These are phyloP conservation scores for Danielia oregonensis DNA, from an alignment of 805 yeast genomes.

Conservation along the genomic window DNA sequence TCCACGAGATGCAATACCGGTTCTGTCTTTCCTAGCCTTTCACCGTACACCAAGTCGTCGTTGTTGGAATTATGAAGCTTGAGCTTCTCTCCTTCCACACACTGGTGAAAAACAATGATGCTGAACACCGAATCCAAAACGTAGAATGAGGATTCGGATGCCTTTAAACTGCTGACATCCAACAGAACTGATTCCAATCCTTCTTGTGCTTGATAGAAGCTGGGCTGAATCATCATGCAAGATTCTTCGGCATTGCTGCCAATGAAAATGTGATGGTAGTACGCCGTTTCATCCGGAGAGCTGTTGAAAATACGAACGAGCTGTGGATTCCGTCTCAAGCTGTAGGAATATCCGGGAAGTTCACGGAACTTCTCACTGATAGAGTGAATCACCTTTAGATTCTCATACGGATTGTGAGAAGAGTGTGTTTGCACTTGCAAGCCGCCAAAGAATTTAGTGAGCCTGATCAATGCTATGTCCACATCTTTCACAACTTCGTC, in stretches of 20 bases:
- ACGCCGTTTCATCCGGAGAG: constrained; percentile 46
- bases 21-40: background rate
- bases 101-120: constrained; percentile 21
- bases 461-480: constrained; percentile 24
- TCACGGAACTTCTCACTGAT: constrained; percentile 25
- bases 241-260: constrained; percentile 17
- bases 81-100: constrained; percentile 3
- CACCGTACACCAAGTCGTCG: constrained; percentile 7
- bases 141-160: constrained; percentile 11
- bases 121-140: constrained; percentile 30
- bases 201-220: constrained; percentile 14
- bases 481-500: constrained; percentile 23
- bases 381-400: constrained; percentile 14
- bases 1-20: constrained; percentile 6
- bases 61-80: constrained; percentile 15
- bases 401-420: constrained; percentile 21
- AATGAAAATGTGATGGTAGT: constrained; percentile 31
- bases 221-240: constrained; percentile 26
- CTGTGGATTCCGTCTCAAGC: constrained; percentile 33
- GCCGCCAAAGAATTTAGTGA: constrained; percentile 29
- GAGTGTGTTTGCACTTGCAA: constrained; percentile 3
- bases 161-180: constrained; percentile 15
- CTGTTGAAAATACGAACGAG: constrained; percentile 37
- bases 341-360: constrained; percentile 30
- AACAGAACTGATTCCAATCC: constrained; percentile 11